phyloP scores from a whole-genome alignment of 306 rosid genomes.

The Trichosanthes cucumerina region DNA sequence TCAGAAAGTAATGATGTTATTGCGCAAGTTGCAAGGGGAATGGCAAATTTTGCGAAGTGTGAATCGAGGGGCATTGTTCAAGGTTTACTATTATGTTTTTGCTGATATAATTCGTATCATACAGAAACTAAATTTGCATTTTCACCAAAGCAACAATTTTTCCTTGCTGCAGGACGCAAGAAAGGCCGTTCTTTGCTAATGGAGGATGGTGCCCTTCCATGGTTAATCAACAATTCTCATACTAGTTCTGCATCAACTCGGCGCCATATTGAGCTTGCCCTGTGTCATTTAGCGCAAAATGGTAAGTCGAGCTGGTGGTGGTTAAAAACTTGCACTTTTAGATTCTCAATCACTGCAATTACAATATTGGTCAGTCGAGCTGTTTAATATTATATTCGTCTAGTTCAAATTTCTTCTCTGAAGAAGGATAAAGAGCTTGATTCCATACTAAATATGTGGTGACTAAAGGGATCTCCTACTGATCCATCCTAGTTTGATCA shows the following conservation, averaged over 20 bases:
- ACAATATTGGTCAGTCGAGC: background rate
- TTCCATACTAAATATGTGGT: background rate
- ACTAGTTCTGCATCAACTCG: constrained; percentile 35
- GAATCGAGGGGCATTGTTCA: constrained; percentile 48
- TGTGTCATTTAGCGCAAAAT: constrained; percentile 66
- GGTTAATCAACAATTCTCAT: constrained; percentile 40
- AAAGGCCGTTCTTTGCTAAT: constrained; percentile 43
- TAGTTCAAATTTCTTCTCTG: too few relatives aligned
- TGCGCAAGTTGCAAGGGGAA: constrained; percentile 59
- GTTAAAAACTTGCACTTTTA: background rate
- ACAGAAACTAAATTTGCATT: background rate
- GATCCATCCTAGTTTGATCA: background rate
- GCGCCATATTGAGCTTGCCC: constrained; percentile 58
- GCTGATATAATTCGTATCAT: background rate
- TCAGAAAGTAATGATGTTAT: constrained; percentile 43
- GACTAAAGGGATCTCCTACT: background rate
- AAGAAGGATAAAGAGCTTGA: background rate
- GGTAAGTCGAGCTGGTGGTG: constrained; percentile 20
- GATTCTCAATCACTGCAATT: background rate
- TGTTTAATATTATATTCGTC: too few relatives aligned
- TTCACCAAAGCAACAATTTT: background rate
- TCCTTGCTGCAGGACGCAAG: constrained; percentile 34
- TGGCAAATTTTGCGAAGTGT: constrained; percentile 64
- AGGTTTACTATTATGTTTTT: constrained; percentile 20
- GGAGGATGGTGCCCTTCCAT: constrained; percentile 44